Percentiles rank a stretch among this genome's conserved stretches.
These are phyloP conservation scores for Trichoderma sp. DNA, from an alignment of 2,329 filamentous ascomycete species.

Conservation along the genomic window DNA sequence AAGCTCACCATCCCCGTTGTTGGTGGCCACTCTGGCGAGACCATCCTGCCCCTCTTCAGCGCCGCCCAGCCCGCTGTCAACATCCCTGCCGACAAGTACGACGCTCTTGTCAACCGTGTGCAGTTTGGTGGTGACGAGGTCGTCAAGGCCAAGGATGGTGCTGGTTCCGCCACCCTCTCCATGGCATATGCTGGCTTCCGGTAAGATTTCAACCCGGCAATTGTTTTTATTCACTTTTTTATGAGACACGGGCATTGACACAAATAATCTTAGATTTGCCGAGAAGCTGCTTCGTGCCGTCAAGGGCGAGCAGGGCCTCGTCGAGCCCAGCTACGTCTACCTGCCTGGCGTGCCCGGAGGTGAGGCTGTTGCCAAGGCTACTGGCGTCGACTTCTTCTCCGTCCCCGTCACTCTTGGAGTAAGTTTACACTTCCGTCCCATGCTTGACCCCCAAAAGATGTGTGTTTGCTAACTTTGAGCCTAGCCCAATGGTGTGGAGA, in stretches of 20 bases:
- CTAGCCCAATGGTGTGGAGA: constrained; percentile 79
- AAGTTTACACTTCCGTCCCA: constrained; percentile 44
- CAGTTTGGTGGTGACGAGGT: constrained; percentile 98
- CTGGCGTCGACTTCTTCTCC: constrained; percentile 90
- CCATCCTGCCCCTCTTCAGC: constrained; percentile 97
- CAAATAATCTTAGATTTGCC: constrained; percentile 63
- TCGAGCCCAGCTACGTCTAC: constrained; percentile 96
- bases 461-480: constrained; percentile 31
- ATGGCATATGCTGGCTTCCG: constrained; percentile 96
- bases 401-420: constrained; percentile 94
- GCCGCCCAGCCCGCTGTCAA: constrained; percentile 75
- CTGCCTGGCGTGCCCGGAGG: constrained; percentile 86
- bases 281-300: constrained; percentile 88
- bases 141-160: constrained; percentile 90
- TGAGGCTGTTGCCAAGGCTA: constrained; percentile 78
- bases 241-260: background rate
- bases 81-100: constrained; percentile 87
- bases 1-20: constrained; percentile 87
- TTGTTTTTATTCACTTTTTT: background rate
- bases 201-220: constrained; percentile 45
- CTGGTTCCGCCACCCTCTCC: constrained; percentile 85
- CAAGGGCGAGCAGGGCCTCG: constrained; percentile 86
- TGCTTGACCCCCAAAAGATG: background rate
- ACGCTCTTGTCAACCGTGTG: constrained; percentile 86
- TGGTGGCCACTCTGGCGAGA: constrained; percentile 96